A percentile compares a stretch with the other conserved stretches of the same genome.
Conservation (phyloP, 768 basidiomycete genomes). For the Lentinula detonsa region DNA sequence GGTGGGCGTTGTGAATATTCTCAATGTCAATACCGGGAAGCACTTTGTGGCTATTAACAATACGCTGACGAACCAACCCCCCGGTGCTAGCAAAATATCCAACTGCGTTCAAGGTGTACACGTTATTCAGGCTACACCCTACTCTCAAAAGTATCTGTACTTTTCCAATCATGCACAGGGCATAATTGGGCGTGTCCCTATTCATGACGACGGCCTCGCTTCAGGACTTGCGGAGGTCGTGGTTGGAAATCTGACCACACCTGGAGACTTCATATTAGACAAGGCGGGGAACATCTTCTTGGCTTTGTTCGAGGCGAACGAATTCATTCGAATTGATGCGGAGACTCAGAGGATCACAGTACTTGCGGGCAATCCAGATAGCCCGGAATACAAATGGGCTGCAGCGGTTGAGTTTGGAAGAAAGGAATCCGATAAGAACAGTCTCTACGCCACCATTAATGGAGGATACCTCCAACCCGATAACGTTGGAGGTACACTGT, state of each 20-base stretch:
- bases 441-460: not conserved
- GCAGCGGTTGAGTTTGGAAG: not conserved
- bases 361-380: not conserved
- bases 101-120: not conserved
- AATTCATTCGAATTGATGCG: not conserved
- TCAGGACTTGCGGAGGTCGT: not conserved
- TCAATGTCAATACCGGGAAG: not conserved
- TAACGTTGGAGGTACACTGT: not conserved
- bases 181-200: not conserved
- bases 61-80: slow-evolving; percentile 1
- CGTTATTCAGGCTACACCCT: not conserved
- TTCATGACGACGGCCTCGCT: not conserved
- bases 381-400: slow-evolving; percentile 3
- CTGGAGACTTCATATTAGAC: not conserved
- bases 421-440: not conserved
- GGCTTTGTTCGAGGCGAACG: not conserved
- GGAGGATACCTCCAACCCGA: not conserved
- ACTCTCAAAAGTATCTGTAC: not conserved
- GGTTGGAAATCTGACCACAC: not conserved
- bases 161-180: slow-evolving; percentile 2
- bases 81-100: not conserved
- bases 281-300: not conserved
- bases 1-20: not conserved
- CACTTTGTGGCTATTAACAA: not conserved
- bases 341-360: not conserved